Base-by-base conservation (phyloP, 2,329 filamentous ascomycete genomes). In the Whalleya microplaca region DNA sequence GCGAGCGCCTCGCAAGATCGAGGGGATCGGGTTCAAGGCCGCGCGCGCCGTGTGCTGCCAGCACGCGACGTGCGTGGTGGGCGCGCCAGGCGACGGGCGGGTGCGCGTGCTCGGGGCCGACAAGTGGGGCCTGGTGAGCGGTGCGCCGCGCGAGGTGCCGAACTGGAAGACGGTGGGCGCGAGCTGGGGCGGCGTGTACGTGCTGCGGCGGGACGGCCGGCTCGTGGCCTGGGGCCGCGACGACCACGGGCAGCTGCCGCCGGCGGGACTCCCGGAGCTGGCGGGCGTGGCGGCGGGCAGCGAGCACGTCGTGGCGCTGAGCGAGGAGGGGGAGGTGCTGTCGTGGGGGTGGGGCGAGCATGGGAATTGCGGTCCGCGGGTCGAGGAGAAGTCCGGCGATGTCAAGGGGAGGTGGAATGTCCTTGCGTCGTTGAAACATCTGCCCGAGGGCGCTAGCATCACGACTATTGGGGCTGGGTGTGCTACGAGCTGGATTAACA, bases 301-400 rank as follows among this genome's bases (percentile, higher is more conserved):
- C 69, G 95, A 98, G 73, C 95, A 99, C 73, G 86, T 84, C n/a
- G 74, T 98, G 60, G 91, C 86, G 8, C 73, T 94, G 21, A 86
- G 89, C 0, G 75, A 75, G 9, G 78, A 82, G 19, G 85, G 85
- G 1, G 83, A 87, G 48, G 85, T 96, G 1, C 75, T 96, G 47
- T 84, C 91, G 1, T 98, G 94, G 92, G 95, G 95, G 19, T 99
- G 95, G 95, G 93, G 92, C 1, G 94, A 98, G 74, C 95, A 99
- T 75, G 95, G 95, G 1, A 99, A 99, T 71, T 99, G 95, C 72
- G 95, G 95, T 2, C 84, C 85, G 37, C 78, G 82, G 12, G 84
- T 86, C 59, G 76, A 81, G 18, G 77, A 82, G 59, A 86, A 85
- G 48, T 66, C 55, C 16, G 70, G 69, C 3, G 84, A 90, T 72